Conservation (phyloP, 2,329 filamentous ascomycete species). For the Apiospora arundinis region DNA sequence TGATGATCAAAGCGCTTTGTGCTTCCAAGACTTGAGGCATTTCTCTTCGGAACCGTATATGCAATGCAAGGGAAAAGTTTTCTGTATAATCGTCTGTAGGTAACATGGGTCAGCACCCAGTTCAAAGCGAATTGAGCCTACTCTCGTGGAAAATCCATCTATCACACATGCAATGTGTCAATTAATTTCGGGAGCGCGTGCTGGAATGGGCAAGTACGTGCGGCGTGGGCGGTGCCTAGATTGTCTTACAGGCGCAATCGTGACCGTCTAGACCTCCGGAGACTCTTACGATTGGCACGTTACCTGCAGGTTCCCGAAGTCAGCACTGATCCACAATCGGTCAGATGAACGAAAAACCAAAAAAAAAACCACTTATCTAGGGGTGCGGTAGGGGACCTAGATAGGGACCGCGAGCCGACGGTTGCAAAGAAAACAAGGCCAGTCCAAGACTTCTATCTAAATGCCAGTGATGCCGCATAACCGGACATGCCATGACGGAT, state of each 20-base stretch:
- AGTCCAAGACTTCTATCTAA: not conserved
- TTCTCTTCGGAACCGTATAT: not conserved
- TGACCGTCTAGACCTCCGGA: not conserved
- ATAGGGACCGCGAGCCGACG: not conserved
- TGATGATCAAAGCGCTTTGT: not conserved
- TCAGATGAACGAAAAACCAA: not conserved
- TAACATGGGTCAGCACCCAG: not conserved
- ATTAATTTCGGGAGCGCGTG: not conserved
- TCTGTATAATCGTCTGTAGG: not conserved
- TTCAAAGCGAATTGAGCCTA: not conserved
- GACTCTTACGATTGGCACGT: conserved; percentile 10
- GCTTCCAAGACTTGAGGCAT: not conserved
- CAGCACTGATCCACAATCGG: conserved; percentile 1
- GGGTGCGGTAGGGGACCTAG: not conserved
- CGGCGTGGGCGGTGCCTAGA: not conserved
- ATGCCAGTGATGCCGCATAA: not conserved
- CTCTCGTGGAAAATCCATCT: not conserved
- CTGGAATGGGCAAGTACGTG: not conserved
- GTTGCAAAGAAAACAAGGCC: too few species aligned
- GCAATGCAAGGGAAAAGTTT: not conserved
- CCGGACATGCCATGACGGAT: not conserved
- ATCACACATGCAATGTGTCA: conserved; percentile 2
- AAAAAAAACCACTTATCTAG: too few species aligned
- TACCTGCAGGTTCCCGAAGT: conserved; percentile 12
- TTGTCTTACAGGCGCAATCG: not conserved